Evolutionary conservation across 2,329 filamentous ascomycete species (phyloP).

Genomic region (Amauroascus verrucosus): DNA sequence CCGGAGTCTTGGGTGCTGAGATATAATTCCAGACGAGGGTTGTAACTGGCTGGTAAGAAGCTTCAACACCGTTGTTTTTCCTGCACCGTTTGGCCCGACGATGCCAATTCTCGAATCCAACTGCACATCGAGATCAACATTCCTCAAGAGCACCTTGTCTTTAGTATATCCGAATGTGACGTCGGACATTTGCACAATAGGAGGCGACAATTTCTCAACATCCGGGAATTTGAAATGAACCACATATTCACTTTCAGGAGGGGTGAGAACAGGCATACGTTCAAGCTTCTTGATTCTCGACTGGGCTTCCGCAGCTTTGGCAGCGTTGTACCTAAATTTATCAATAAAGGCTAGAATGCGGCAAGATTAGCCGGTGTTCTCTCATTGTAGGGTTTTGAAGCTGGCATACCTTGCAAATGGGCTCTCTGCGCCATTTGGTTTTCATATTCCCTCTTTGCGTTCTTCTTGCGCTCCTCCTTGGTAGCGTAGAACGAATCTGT

Average conservation of each 20-base stretch:
- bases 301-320: constrained; percentile 95
- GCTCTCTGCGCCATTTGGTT: constrained; percentile 92
- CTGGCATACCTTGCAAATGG: constrained; percentile 61
- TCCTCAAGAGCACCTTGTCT: constrained; percentile 67
- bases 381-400: background rate
- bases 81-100: constrained; percentile 96
- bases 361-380: background rate
- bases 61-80: constrained; percentile 97
- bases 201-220: constrained; percentile 92
- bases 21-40: constrained; percentile 70
- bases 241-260: constrained; percentile 87
- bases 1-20: constrained; percentile 75
- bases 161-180: constrained; percentile 80
- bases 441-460: constrained; percentile 92
- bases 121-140: constrained; percentile 93
- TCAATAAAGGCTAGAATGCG: constrained; percentile 70
- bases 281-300: constrained; percentile 98
- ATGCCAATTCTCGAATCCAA: constrained; percentile 97
- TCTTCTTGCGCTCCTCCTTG: constrained; percentile 93
- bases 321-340: constrained; percentile 98
- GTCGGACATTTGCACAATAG: constrained; percentile 92
- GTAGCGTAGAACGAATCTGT: constrained; percentile 88
- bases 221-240: constrained; percentile 97
- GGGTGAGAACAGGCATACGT: constrained; percentile 82
- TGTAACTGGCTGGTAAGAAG: constrained; percentile 81